phyloP scores from a whole-genome alignment of 2,329 filamentous ascomycete genomes.

The Tolypocladium inflatum region DNA sequence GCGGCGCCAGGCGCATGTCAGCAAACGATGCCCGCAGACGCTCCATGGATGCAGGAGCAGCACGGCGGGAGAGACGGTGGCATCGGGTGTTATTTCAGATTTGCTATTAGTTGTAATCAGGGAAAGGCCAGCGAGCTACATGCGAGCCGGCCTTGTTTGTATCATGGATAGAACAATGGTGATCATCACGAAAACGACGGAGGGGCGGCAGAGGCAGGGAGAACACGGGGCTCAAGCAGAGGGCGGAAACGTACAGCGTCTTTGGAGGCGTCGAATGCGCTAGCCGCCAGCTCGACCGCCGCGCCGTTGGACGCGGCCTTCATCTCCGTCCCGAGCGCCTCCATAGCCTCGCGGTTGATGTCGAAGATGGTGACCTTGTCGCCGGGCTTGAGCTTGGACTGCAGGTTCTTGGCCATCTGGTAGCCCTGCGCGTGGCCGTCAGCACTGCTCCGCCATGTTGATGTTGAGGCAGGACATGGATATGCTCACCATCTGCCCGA shows the following conservation, averaged over 20 bases:
- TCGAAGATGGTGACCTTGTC: conserved; percentile 47
- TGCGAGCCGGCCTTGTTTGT: conserved; percentile 49
- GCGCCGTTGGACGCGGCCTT: conserved; percentile 34
- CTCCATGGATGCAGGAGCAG: background rate
- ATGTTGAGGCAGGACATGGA: background rate
- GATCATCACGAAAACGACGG: conserved; percentile 9
- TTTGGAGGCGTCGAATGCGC: conserved; percentile 37
- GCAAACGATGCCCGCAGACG: background rate
- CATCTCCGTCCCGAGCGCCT: conserved; percentile 38
- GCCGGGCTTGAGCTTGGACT: conserved; percentile 40
- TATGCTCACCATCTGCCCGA: conserved; percentile 50
- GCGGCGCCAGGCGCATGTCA: background rate
- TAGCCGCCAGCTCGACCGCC: conserved; percentile 32
- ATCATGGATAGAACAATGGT: conserved; percentile 48
- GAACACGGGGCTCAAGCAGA: background rate
- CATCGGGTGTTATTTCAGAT: conserved; percentile 30
- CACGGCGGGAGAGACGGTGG: too few relatives aligned
- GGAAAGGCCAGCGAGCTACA: conserved; percentile 32
- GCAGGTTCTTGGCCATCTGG: conserved; percentile 54
- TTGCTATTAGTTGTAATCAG: conserved; percentile 63
- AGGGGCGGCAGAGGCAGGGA: background rate
- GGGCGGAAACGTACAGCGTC: conserved; percentile 36
- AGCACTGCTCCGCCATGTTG: background rate
- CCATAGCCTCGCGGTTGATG: conserved; percentile 40
- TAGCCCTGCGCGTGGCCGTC: conserved; percentile 34